Conservation (phyloP, 768 basidiomycete species). For the Daedaleopsis sinensis region DNA sequence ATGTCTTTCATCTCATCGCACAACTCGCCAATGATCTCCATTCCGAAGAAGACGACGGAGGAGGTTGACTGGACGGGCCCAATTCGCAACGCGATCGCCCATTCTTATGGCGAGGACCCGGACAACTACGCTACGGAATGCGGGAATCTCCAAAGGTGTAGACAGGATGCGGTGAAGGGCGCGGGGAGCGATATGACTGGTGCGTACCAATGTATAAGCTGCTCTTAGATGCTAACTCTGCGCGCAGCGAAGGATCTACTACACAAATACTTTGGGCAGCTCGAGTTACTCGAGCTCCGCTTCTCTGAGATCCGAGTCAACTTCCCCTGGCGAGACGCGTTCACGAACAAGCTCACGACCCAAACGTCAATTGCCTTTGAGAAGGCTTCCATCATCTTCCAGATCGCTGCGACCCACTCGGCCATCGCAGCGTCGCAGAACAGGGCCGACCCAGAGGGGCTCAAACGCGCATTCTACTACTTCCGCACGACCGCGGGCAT, state of each 20-base stretch:
- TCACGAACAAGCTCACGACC: slow-evolving; percentile 89
- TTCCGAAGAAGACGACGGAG: slow-evolving; percentile 92
- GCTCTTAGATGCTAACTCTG: not conserved
- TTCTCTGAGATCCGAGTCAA: slow-evolving; percentile 96
- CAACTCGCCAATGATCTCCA: slow-evolving; percentile 88
- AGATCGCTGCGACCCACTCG: slow-evolving; percentile 93
- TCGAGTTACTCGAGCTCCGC: slow-evolving; percentile 94
- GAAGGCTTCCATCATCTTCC: slow-evolving; percentile 96
- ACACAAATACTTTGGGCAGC: slow-evolving; percentile 99
- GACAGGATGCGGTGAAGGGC: slow-evolving; percentile 95
- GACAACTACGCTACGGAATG: slow-evolving; percentile 88
- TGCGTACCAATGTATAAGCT: slow-evolving; percentile 36
- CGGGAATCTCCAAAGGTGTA: slow-evolving; percentile 81
- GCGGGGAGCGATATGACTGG: slow-evolving; percentile 97
- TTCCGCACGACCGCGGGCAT: slow-evolving; percentile 91
- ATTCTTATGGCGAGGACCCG: slow-evolving; percentile 92
- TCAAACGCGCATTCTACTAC: slow-evolving; percentile 93
- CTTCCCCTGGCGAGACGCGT: slow-evolving; percentile 97
- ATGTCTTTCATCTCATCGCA: slow-evolving; percentile 55
- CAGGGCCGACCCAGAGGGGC: slow-evolving; percentile 85
- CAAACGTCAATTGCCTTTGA: slow-evolving; percentile 98
- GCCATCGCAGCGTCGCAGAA: slow-evolving; percentile 86
- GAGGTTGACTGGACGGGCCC: slow-evolving; percentile 97
- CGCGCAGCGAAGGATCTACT: slow-evolving; percentile 84
- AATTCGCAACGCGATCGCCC: slow-evolving; percentile 82